Conservation (phyloP, 495 filamentous ascomycete species). For the Glarea lozoyensis region DNA sequence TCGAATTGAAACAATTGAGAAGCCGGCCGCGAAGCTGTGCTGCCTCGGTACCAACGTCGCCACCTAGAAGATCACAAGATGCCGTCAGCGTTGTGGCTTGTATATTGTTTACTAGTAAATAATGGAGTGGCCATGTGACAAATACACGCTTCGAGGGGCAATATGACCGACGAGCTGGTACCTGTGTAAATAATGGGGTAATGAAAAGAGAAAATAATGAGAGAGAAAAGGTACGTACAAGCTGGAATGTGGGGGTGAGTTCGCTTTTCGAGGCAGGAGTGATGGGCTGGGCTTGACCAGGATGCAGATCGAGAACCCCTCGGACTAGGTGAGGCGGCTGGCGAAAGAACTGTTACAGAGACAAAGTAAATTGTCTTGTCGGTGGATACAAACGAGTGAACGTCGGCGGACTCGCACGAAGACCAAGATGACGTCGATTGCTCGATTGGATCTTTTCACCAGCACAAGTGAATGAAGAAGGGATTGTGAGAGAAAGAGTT, state of each 20-base stretch:
- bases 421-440: too few relatives aligned
- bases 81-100: constrained; percentile 11
- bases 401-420: too few relatives aligned
- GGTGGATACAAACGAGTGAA: too few relatives aligned
- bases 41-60: constrained; percentile 16
- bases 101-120: constrained; percentile 4
- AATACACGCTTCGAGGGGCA: too few relatives aligned
- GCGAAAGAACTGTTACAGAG: too few relatives aligned
- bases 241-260: neutral
- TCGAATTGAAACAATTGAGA: constrained; percentile 3
- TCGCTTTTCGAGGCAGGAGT: neutral
- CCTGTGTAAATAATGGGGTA: too few relatives aligned
- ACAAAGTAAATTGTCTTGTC: too few relatives aligned
- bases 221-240: neutral
- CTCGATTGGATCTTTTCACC: too few relatives aligned
- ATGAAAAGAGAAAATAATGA: neutral
- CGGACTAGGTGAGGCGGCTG: too few relatives aligned
- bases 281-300: neutral
- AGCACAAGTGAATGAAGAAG: too few relatives aligned
- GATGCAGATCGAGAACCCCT: neutral
- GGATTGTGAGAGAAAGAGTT: too few relatives aligned
- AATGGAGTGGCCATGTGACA: constrained; percentile 11
- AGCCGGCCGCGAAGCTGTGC: constrained; percentile 10
- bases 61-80: constrained; percentile 18
- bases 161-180: too few relatives aligned